phyloP scores from a whole-genome alignment of 257 asterid genomes.

The Primulina eburnea region DNA sequence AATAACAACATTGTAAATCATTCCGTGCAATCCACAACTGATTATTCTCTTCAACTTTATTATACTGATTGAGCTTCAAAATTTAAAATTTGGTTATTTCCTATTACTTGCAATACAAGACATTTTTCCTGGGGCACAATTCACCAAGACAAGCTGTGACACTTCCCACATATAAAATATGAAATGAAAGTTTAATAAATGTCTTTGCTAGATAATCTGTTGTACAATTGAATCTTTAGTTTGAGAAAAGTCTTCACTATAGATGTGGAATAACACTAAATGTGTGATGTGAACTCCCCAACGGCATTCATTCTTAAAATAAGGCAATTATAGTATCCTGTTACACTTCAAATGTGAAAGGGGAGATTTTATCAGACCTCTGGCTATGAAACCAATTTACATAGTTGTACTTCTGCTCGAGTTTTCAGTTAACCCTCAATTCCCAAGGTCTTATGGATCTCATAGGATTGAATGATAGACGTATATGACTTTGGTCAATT shows the following conservation, averaged over 20 bases:
- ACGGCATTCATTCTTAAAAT: too few species aligned
- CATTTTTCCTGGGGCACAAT: too few species aligned
- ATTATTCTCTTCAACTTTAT: background rate
- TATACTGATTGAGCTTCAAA: background rate
- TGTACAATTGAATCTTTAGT: too few species aligned
- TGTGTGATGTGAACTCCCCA: background rate
- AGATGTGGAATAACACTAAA: too few species aligned
- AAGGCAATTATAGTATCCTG: too few species aligned
- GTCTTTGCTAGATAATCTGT: too few species aligned
- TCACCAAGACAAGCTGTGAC: too few species aligned
- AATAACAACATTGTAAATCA: background rate
- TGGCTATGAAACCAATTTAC: background rate
- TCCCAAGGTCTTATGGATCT: too few species aligned
- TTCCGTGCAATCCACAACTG: background rate
- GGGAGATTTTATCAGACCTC: background rate
- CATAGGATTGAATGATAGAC: too few species aligned
- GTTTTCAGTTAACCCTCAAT: background rate
- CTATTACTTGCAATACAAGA: background rate
- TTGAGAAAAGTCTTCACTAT: too few species aligned
- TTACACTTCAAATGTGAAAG: background rate
- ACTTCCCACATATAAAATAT: too few species aligned
- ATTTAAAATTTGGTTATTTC: background rate
- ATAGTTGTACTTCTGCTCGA: background rate
- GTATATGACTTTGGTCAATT: background rate
- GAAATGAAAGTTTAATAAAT: too few species aligned